phyloP scores from a whole-genome alignment of 257 asterid species.

The Linaria vulgaris region DNA sequence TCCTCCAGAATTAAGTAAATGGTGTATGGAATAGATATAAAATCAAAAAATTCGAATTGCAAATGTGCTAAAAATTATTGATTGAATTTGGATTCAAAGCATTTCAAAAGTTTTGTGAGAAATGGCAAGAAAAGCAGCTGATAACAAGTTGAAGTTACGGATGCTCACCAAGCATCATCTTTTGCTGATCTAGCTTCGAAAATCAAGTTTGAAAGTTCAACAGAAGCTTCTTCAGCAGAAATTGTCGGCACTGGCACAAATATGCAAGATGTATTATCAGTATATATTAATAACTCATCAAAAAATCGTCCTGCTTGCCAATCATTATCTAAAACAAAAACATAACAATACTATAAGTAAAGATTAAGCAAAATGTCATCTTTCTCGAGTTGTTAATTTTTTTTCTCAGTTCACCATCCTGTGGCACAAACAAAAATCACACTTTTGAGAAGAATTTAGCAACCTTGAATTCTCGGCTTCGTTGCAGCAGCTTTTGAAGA shows the following conservation, averaged over 20 bases:
- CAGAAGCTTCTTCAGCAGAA: slow-evolving; percentile 63
- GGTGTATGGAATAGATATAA: too few species aligned
- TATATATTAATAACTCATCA: neutral
- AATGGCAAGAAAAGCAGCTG: slow-evolving; percentile 3
- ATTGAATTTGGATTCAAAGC: slow-evolving; percentile 2
- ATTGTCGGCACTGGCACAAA: slow-evolving; percentile 38
- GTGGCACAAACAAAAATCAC: slow-evolving; percentile 9
- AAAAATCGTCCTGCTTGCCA: too few species aligned
- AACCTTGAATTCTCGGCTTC: slow-evolving; percentile 36
- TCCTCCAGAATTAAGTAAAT: neutral
- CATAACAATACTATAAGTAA: too few species aligned
- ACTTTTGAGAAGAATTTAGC: slow-evolving; percentile 21
- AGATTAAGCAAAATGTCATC: neutral
- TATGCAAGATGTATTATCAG: neutral
- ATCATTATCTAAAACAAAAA: too few species aligned
- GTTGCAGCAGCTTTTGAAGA: slow-evolving; percentile 30
- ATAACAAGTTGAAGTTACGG: neutral
- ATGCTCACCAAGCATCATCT: slow-evolving; percentile 87
- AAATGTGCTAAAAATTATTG: neutral
- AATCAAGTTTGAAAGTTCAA: slow-evolving; percentile 56
- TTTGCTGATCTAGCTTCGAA: slow-evolving; percentile 88
- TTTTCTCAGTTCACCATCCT: neutral
- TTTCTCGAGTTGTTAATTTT: neutral
- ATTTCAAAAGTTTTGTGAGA: slow-evolving; percentile 1
- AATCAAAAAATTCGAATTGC: neutral